Evolutionary conservation across 495 filamentous ascomycete species (phyloP).

Genomic region (Talaromyces ruber): DNA sequence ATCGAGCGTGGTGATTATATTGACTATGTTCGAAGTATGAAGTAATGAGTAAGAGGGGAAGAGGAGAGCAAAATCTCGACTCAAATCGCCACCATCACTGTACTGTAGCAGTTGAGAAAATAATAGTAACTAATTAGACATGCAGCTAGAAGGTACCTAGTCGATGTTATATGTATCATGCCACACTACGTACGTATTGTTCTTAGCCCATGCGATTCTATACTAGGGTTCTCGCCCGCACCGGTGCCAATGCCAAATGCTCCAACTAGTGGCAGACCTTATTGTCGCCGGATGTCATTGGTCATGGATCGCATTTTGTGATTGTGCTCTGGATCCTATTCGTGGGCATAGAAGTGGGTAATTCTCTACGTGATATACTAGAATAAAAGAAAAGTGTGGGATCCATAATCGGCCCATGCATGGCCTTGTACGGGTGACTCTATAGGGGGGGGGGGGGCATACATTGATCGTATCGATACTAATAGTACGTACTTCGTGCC

Average conservation of each 20-base stretch:
- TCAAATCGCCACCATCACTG: not conserved
- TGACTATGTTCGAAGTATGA: not conserved
- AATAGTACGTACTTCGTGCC: not conserved
- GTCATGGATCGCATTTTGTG: not conserved
- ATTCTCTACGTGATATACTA: not conserved
- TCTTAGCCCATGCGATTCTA: not conserved
- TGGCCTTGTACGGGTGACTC: not conserved
- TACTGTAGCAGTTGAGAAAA: not conserved
- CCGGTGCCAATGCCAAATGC: not conserved
- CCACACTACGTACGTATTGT: not conserved
- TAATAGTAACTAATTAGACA: not conserved
- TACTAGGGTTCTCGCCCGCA: not conserved
- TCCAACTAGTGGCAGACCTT: not conserved
- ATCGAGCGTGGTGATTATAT: not conserved
- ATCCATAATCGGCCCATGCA: not conserved
- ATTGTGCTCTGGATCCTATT: not conserved
- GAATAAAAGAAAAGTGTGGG: not conserved
- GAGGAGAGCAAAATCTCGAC: not conserved
- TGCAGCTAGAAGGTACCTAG: not conserved
- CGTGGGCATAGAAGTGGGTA: not conserved
- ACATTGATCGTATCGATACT: not conserved
- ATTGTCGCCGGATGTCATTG: not conserved
- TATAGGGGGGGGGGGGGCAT: not conserved
- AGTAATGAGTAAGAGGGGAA: not conserved
- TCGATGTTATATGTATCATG: not conserved